Conservation (phyloP, 192 early-diverging fungal genomes). For the Umbelopsis sp. region DNA sequence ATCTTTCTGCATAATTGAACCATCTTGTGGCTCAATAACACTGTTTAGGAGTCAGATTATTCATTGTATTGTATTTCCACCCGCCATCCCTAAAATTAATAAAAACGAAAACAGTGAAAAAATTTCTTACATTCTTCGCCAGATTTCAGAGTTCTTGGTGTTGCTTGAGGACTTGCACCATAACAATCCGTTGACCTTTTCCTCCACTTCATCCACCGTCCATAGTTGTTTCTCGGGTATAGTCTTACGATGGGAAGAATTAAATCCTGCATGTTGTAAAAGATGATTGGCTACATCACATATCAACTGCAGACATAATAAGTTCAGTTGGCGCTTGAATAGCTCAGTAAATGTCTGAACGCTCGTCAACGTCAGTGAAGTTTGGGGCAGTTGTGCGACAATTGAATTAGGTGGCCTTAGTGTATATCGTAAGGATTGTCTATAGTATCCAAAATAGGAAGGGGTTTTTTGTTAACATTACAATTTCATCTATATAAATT, state of each 20-base stretch:
- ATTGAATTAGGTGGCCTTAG: conserved; percentile 32
- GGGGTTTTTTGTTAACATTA: background rate
- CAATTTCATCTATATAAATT: background rate
- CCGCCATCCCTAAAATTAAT: background rate
- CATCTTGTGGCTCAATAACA: conserved; percentile 15
- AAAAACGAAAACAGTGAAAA: too few species aligned
- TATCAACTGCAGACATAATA: conserved; percentile 32
- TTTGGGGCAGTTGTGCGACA: conserved; percentile 32
- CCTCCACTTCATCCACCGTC: conserved; percentile 43
- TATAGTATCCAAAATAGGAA: conserved; percentile 3
- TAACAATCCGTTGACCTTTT: conserved; percentile 28
- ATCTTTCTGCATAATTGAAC: background rate
- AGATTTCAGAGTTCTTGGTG: background rate
- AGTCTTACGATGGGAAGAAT: conserved; percentile 7
- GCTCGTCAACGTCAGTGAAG: conserved; percentile 27
- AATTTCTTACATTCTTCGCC: conserved; percentile 23
- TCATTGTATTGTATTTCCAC: background rate
- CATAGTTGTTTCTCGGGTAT: conserved; percentile 29
- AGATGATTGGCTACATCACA: conserved; percentile 40
- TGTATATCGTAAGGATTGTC: conserved; percentile 29
- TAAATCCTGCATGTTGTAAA: conserved; percentile 15
- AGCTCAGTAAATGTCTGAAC: conserved; percentile 38
- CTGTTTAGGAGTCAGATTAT: background rate
- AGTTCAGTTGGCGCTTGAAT: conserved; percentile 37
- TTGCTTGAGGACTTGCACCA: background rate